phyloP scores from a whole-genome alignment of 140 eudicot species.

The Oenanthe javanica region DNA sequence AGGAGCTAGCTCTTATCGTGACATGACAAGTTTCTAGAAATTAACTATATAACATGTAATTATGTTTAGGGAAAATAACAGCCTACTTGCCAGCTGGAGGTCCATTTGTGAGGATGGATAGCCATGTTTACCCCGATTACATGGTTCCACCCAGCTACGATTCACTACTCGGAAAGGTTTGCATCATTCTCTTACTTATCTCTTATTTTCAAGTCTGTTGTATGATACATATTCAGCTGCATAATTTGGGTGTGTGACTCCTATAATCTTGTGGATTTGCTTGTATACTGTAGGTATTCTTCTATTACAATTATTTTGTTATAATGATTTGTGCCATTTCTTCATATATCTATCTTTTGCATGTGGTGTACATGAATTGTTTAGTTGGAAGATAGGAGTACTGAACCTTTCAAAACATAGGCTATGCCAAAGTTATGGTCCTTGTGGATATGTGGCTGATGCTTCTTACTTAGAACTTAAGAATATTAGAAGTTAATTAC shows the following conservation, averaged over 20 bases:
- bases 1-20: not conserved
- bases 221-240: not conserved
- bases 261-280: not conserved
- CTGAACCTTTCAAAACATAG: not conserved
- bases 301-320: not conserved
- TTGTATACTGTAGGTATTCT: not conserved
- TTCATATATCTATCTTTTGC: not conserved
- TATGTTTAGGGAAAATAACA: constrained; percentile 69
- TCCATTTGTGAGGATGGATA: constrained; percentile 98
- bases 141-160: constrained; percentile 98
- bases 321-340: not conserved
- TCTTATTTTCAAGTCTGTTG: not conserved
- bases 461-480: not conserved
- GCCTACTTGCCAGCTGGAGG: constrained; percentile 95
- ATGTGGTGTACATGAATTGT: not conserved
- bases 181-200: constrained; percentile 1
- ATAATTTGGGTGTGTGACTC: not conserved
- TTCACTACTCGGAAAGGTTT: constrained; percentile 97
- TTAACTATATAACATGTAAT: not conserved
- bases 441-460: not conserved
- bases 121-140: constrained; percentile 93
- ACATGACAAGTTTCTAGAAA: not conserved
- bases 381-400: not conserved
- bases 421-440: not conserved
- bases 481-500: not conserved